Evolutionary conservation across 108 stramenopile genomes (phyloP), one percentile per base, ranked within the genome.

Genomic region (Aureococcus anophagefferens): DNA sequence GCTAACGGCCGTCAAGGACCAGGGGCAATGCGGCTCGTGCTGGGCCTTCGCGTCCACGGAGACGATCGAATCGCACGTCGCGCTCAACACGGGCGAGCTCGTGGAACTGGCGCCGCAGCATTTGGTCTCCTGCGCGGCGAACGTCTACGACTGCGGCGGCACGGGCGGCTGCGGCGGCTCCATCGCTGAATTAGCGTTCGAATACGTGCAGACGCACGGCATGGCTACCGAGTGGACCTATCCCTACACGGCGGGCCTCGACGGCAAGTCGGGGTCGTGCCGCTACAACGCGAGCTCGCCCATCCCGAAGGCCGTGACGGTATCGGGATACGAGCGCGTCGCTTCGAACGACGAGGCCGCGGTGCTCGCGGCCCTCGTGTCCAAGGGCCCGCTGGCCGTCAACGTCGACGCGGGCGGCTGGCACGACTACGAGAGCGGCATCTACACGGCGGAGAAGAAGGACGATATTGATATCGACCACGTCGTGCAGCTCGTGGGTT

Each of bases 31-130:
- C 74, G 94, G 91, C 17, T 78, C 74, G 0, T 94, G 93, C 74
- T 94, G 93, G 93, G 84, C 91, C 21, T 89, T 92, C 75, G 89
- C 89, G 17, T 70, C 87, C 25, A 83, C 86, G 7, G 86, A 85
- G 0, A 79, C 66, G 25, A 72, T 94, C 59, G 91, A 94, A 75
- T 84, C 80, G 13, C 89, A 91, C 66, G 66, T 91, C n/a, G 89
- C 90, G n/a, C 82, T 90, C 31, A 72, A 78, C 30, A 88, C 90
- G 11, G 90, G 87, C 21, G 74, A 73, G 32, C 78, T 85, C 28
- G 76, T 84, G 67, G 70, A 79, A 31, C 66, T 93, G 30, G 82
- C 86, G 68, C 79, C 81, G 62, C 87, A 88, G 76, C 84, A 89
- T 70, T 65, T 94, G 46, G 88, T 91, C 30, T 77, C 82, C 46